Evolutionary conservation across 2,329 filamentous ascomycete genomes (phyloP).

Genomic region (Fusarium sp.): DNA sequence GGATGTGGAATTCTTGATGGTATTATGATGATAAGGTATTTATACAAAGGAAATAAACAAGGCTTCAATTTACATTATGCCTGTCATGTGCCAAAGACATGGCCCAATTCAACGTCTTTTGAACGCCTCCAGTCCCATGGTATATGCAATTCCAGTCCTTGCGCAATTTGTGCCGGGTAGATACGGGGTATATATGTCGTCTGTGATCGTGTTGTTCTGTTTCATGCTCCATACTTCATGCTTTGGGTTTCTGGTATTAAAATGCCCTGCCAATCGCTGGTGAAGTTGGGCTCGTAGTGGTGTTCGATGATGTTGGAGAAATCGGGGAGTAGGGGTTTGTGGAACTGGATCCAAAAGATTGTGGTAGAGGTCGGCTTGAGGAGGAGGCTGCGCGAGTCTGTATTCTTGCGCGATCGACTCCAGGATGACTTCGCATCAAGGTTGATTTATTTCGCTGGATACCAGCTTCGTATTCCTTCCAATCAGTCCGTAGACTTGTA

Average conservation of each 20-base stretch:
- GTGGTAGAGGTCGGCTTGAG: slow-evolving; percentile 25
- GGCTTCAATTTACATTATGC: slow-evolving; percentile 11
- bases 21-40: slow-evolving; percentile 6
- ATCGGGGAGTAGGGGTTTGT: slow-evolving; percentile 34
- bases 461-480: slow-evolving; percentile 59
- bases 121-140: slow-evolving; percentile 16
- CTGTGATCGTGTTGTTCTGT: neutral
- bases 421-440: slow-evolving; percentile 51
- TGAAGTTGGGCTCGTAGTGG: slow-evolving; percentile 22
- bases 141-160: slow-evolving; percentile 32
- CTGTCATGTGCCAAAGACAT: slow-evolving; percentile 1
- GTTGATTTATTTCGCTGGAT: slow-evolving; percentile 49
- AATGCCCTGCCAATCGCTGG: slow-evolving; percentile 33
- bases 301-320: slow-evolving; percentile 31
- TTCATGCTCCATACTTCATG: slow-evolving; percentile 8
- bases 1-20: neutral
- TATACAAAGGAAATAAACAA: slow-evolving; percentile 9
- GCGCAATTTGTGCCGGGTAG: neutral
- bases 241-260: slow-evolving; percentile 4
- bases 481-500: slow-evolving; percentile 51
- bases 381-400: slow-evolving; percentile 29
- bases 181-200: slow-evolving; percentile 16
- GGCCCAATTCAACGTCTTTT: neutral
- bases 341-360: slow-evolving; percentile 35
- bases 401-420: slow-evolving; percentile 40